Percentiles rank a stretch among this genome's conserved stretches.
phyloP scores from a whole-genome alignment of 2,329 filamentous ascomycete species.

The Diaporthe longicolla region DNA sequence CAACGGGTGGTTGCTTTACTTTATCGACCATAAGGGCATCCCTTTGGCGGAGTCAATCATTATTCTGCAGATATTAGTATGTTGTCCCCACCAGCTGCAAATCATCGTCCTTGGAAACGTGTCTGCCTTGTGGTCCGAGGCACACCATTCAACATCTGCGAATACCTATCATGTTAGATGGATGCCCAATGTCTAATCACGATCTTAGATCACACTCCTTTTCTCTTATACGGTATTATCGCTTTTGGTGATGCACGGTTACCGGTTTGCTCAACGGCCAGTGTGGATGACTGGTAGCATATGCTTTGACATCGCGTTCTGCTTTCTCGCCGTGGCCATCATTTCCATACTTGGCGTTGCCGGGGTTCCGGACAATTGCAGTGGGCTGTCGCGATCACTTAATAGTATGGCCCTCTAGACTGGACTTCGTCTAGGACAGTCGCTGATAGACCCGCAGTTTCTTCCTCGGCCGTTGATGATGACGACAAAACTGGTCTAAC shows the following conservation, averaged over 20 bases:
- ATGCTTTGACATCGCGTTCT: constrained; percentile 51
- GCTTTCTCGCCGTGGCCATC: constrained; percentile 50
- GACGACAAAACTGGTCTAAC: not conserved
- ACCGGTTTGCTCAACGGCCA: constrained; percentile 46
- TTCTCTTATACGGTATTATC: constrained; percentile 52
- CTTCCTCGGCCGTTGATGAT: not conserved
- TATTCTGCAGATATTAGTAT: constrained; percentile 54
- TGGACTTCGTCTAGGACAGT: constrained; percentile 42
- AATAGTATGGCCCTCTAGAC: not conserved
- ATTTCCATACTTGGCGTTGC: constrained; percentile 52
- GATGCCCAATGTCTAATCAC: not conserved
- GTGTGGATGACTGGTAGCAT: constrained; percentile 49
- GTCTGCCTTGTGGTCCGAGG: not conserved
- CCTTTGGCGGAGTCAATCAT: constrained; percentile 49
- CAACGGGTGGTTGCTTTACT: constrained; percentile 54
- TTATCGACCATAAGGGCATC: constrained; percentile 48
- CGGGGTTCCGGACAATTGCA: constrained; percentile 54
- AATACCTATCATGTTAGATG: too few species aligned
- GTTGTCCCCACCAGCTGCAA: constrained; percentile 37
- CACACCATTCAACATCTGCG: not conserved
- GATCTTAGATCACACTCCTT: constrained; percentile 48
- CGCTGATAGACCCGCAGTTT: constrained; percentile 4
- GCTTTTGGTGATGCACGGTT: constrained; percentile 51
- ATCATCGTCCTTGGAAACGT: not conserved
- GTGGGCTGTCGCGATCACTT: constrained; percentile 48